A percentile compares a stretch with the other conserved stretches of the same genome.
These are phyloP conservation scores for Leccinellum rugosiceps DNA, from an alignment of 768 basidiomycete species.

Conservation along the genomic window DNA sequence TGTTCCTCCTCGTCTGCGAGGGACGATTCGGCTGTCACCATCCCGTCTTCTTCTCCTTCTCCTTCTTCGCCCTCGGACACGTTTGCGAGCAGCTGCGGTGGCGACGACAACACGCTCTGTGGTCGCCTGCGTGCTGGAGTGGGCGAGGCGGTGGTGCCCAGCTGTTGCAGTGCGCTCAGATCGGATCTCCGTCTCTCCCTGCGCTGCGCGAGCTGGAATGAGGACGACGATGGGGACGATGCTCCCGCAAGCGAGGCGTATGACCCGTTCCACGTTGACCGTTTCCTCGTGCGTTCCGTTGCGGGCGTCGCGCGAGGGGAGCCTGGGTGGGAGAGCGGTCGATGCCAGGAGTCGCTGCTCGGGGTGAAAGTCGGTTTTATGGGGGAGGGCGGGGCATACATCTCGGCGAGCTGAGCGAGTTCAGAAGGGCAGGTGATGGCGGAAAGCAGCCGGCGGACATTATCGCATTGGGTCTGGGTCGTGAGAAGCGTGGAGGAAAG, in stretches of 20 bases:
- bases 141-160: constrained; percentile 16
- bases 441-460: constrained; percentile 72
- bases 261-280: constrained; percentile 75
- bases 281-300: constrained; percentile 41
- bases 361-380: constrained; percentile 24
- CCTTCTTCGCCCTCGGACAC: constrained; percentile 31
- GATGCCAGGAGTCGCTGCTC: constrained; percentile 26
- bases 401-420: constrained; percentile 76
- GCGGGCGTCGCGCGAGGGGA: constrained; percentile 17
- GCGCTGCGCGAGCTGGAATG: constrained; percentile 38
- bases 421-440: constrained; percentile 72
- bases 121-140: constrained; percentile 26
- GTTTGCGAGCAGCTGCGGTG: constrained; percentile 29
- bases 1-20: constrained; percentile 25
- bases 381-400: constrained; percentile 84
- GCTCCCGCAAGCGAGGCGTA: constrained; percentile 51
- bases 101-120: constrained; percentile 42
- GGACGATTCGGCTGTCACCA: constrained; percentile 20
- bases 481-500: constrained; percentile 72
- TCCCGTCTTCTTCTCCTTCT: constrained; percentile 34
- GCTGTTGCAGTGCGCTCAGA: constrained; percentile 45
- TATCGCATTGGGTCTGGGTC: constrained; percentile 78
- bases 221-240: constrained; percentile 29
- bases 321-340: constrained; percentile 46
- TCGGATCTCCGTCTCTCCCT: constrained; percentile 56